Evolutionary conservation across 129 eudicot species (phyloP), one percentile per base, ranked within the genome.

Genomic region (Flaveria brownii): DNA sequence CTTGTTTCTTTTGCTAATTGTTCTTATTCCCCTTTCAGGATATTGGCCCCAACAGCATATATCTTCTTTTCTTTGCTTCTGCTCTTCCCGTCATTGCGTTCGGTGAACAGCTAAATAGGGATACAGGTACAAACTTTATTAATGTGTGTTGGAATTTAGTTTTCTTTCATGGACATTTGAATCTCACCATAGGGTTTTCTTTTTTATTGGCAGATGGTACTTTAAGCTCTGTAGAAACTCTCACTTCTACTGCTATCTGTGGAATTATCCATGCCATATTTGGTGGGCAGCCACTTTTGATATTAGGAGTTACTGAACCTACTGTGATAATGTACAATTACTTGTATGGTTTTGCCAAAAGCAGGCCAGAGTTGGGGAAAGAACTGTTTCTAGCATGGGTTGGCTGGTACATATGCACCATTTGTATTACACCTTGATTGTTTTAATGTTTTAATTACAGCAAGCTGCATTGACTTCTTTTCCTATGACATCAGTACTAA

Each of bases 61-160:
- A 88, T 90, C 67, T 92, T 89, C 85, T 92, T 92, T 92, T 89
- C 85, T 92, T 92, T 83, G 98, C 98, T 66, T 92, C 98, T 4
- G 96, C 98, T 74, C 95, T 90, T 72, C 98, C 98, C 1, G 98
- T 88, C 42, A 91, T 91, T 83, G 97, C 98, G 50, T 93, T 93
- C 33, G 98, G 98, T 66, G 96, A 93, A 83, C 98, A 90, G 78
- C 73, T 93, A 77, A 93, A 88, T 63, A 83, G 91, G 70, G 91
- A 88, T 60, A 93, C 98, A 82, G 98, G 98, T 88, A 47, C 41
- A n/a, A 52, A 22, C 47, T 49, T 73, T 8, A 22, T 13, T 49
- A 46, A 55, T 25, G 57, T n/a, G n/a, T 64, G 39, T 33, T 33
- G 4, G 39, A 33, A 33, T 33, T 33, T 33, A 33, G 39, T 33